phyloP scores from a whole-genome alignment of 1,139 yeast species.

The Lodderomyces beijingensis region DNA sequence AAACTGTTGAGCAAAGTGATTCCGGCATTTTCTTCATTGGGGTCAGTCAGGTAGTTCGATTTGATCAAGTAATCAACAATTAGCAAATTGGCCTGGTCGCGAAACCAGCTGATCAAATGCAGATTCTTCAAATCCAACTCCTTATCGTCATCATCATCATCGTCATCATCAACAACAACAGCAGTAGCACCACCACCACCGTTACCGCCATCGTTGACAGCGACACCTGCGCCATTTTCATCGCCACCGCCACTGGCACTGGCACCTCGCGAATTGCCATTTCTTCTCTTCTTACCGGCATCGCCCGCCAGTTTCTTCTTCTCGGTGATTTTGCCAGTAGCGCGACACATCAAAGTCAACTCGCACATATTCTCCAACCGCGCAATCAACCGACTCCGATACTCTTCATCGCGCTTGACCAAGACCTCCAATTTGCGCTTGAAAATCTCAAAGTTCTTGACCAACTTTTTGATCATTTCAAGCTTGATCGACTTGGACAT shows the following conservation, averaged over 20 bases:
- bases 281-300: constrained; percentile 12
- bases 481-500: constrained; percentile 23
- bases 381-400: constrained; percentile 42
- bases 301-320: constrained; percentile 5
- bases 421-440: constrained; percentile 39
- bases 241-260: constrained; percentile 7
- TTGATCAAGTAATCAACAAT: constrained; percentile 57
- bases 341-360: constrained; percentile 8
- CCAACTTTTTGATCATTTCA: constrained; percentile 32
- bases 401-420: constrained; percentile 47
- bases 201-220: not conserved
- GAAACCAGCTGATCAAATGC: constrained; percentile 51
- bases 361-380: constrained; percentile 37
- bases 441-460: constrained; percentile 44
- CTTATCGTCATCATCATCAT: constrained; percentile 10
- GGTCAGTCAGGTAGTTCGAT: constrained; percentile 23
- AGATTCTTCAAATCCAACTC: constrained; percentile 36
- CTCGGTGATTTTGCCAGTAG: constrained; percentile 4
- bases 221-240: constrained; percentile 3
- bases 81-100: constrained; percentile 55
- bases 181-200: constrained; percentile 11
- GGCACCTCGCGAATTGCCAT: constrained; percentile 1
- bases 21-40: constrained; percentile 37
- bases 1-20: constrained; percentile 36
- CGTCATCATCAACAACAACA: not conserved